phyloP scores from a whole-genome alignment of 2,329 filamentous ascomycete genomes.

The Diaporthe citri region DNA sequence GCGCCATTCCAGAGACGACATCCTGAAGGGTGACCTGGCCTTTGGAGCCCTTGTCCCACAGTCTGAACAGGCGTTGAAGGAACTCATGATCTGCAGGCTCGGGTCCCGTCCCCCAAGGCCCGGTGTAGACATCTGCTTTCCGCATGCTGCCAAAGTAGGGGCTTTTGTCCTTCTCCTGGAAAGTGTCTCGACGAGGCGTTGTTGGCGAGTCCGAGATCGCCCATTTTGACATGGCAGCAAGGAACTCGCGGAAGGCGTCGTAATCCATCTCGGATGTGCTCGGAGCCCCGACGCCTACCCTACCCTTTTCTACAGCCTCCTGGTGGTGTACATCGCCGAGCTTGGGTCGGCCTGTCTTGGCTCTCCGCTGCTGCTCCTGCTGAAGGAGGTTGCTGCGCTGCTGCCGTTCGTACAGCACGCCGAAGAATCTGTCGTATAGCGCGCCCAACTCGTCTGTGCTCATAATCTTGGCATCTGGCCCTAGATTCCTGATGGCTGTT shows the following conservation, averaged over 20 bases:
- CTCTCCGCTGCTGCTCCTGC: constrained; percentile 77
- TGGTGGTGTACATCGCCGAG: constrained; percentile 52
- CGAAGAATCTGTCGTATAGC: constrained; percentile 95
- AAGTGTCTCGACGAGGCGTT: constrained; percentile 62
- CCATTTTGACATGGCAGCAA: constrained; percentile 92
- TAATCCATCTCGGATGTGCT: constrained; percentile 98
- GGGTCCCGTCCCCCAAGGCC: constrained; percentile 68
- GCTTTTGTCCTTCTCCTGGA: constrained; percentile 65
- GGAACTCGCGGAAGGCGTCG: constrained; percentile 92
- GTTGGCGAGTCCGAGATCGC: constrained; percentile 88
- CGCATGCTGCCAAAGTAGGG: constrained; percentile 72
- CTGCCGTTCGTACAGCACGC: constrained; percentile 89
- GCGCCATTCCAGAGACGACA: constrained; percentile 89
- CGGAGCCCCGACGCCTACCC: constrained; percentile 83
- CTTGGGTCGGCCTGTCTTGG: constrained; percentile 68
- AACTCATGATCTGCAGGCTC: constrained; percentile 95
- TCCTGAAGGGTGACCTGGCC: constrained; percentile 89
- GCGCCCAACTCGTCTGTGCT: constrained; percentile 87
- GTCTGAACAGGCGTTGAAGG: constrained; percentile 85
- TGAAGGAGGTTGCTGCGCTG: constrained; percentile 83
- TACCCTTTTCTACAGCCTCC: constrained; percentile 80
- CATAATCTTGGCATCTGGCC: constrained; percentile 93
- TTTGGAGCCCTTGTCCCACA: constrained; percentile 86
- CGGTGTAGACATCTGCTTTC: constrained; percentile 57
- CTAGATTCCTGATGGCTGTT: constrained; percentile 94